phyloP scores from a whole-genome alignment of 805 yeast species.

The Scheffersomyces lignosus region DNA sequence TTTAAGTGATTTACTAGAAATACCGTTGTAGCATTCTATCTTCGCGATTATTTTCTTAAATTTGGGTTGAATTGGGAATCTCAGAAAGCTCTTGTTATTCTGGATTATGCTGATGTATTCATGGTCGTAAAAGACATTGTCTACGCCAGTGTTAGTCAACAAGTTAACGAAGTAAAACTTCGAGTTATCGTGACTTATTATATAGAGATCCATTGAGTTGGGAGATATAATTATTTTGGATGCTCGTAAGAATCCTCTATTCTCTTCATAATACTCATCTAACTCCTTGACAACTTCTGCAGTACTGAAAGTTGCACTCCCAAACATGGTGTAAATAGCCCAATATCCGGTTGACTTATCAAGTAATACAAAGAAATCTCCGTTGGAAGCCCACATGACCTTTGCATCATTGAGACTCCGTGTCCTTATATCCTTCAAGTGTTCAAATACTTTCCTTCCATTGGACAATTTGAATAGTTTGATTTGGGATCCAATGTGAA shows the following conservation, averaged over 20 bases:
- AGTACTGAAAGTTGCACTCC: constrained; percentile 30
- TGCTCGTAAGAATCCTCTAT: constrained; percentile 24
- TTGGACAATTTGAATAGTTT: constrained; percentile 7
- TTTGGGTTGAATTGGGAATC: constrained; percentile 31
- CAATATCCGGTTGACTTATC: constrained; percentile 23
- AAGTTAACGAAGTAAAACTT: constrained; percentile 24
- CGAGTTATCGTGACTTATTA: constrained; percentile 13
- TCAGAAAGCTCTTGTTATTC: constrained; percentile 16
- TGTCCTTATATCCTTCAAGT: constrained; percentile 9
- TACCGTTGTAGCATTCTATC: constrained; percentile 21
- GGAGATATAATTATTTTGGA: constrained; percentile 23
- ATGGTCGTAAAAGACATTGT: constrained; percentile 21
- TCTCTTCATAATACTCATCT: constrained; percentile 11
- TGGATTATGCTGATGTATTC: constrained; percentile 26
- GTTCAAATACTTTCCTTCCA: constrained; percentile 6
- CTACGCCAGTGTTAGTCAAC: constrained; percentile 7
- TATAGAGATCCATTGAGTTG: constrained; percentile 21
- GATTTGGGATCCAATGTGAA: constrained; percentile 8
- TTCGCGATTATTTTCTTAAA: constrained; percentile 26
- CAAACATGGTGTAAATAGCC: constrained; percentile 36
- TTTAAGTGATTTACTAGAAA: constrained; percentile 11
- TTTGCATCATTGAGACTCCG: neutral
- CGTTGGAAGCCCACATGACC: constrained; percentile 37
- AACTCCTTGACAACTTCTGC: constrained; percentile 21
- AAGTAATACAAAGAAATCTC: constrained; percentile 27